Percentiles rank a stretch among this genome's conserved stretches.
Conservation (phyloP, 345 rosid species). For the Salix exigua region DNA sequence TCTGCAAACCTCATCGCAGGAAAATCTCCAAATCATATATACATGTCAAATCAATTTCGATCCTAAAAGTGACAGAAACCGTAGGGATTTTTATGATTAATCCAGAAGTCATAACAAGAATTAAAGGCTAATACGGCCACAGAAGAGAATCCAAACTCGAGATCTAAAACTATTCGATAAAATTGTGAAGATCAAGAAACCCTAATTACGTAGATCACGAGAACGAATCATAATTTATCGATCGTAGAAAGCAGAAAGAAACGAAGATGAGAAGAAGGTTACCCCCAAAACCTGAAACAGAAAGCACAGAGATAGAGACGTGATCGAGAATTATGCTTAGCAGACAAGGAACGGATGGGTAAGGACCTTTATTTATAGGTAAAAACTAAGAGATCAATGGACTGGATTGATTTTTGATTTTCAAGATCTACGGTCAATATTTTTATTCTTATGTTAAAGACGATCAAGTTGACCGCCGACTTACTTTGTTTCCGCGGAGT, state of each 20-base stretch:
- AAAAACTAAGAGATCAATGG: neutral
- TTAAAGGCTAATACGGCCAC: no score
- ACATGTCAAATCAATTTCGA: no score
- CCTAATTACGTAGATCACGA: no score
- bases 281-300: neutral
- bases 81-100: no score
- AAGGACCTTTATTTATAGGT: neutral
- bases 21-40: no score
- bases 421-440: neutral
- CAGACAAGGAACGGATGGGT: neutral
- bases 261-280: neutral
- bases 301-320: accelerated
- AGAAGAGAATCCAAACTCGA: no score
- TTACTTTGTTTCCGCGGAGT: neutral
- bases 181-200: no score
- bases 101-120: no score
- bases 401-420: neutral
- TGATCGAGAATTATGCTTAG: neutral
- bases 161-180: no score
- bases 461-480: neutral
- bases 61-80: no score
- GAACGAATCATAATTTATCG: no score
- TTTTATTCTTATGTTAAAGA: neutral
- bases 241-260: neutral
- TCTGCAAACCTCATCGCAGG: no score